Base-by-base conservation (phyloP, 257 asterid genomes). In the Jacaranda mimosifolia region DNA sequence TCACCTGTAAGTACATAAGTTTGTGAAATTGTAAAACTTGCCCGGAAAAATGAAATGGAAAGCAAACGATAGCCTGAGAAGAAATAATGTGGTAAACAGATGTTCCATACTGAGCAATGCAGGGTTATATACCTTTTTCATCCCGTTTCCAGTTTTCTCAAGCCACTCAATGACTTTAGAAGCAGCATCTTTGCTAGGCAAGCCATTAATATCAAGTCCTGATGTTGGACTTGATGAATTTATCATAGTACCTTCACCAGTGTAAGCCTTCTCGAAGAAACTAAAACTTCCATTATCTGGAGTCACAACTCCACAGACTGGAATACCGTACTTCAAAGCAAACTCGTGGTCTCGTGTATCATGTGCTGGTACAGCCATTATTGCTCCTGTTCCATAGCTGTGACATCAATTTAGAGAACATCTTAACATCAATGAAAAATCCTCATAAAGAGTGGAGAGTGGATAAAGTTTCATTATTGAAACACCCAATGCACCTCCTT, bases 361-460 rank as follows among this genome's bases (percentile, higher is more conserved):
- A 84, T 96, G 99, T 38, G 97, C 98, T 84, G 99, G 99, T 68
- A 96, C 99, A 80, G 98, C 98, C 98, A 96, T 96, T 73, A 96
- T 93, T 79, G 98, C 99, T 87, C 99, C 99, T 40, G 99, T 96
- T 39, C 99, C 99, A 42, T 96, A 96, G 95, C 99, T 95, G 92
- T 75, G 79, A 56, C 77, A 84, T 55, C 42, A 79, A 71, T 69
- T 68, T 70, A 72, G 15, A 79, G 17, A 46, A 70, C 9, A 72
- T 46, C 83, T 42, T 69, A 48, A 74, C 48, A 79, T 64, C 78
- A 73, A 75, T 46, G 56, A 72, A 39, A 40, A 73, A 9, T 36
- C 63, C 64, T 64, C 40, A 63, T 35, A 35, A 13, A 69, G 32
- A 76, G 53, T 26, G n/a, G 9, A 69, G 32, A 76, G 53, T 26